Evolutionary conservation across 2,329 filamentous ascomycete species (phyloP), one percentile per base, ranked within the genome.

Genomic region (Colletotrichum sp.): DNA sequence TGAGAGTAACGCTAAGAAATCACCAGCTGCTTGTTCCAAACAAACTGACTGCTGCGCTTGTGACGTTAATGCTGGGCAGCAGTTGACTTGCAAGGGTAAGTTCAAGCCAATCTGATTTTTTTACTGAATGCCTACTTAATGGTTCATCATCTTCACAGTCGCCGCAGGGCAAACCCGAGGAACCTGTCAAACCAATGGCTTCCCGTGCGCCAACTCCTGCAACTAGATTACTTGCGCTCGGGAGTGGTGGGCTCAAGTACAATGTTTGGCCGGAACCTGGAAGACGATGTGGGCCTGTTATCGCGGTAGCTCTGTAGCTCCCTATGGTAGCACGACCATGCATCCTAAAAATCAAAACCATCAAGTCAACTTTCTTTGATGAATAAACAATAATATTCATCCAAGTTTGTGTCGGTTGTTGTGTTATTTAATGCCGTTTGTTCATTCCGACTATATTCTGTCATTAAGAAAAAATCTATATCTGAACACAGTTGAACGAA

Each of bases 331-430:
- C 16, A 18, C 8, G 5, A 44, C 36, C 36, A 18, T 44, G 2
- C 16, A 44, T 18, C 16, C 36, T 18, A 9, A 0, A 44, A 18
- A 18, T 44, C 5, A 44, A 44, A 18, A 18, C 16, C 36, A 44
- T 44, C 36, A 44, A 6, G 1, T 44, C 16, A 5, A 39, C 4
- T 39, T 39, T 39, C 15, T 5, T 39, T 18, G 36, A 16, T 36
- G 34, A 9, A 44, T 6, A 18, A 18, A 5, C 16, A 44, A 44
- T 9, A 3, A 44, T 18, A 10, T 5, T 18, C 36, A 18, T 18
- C 36, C 36, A 44, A 18, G 0, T 44, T 18, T 18, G 16, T 9
- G 16, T 10, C 16, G 1, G 1, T 5, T 1, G 0, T 9, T 18
- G 36, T 18, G 8, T 2, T 44, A 6, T 5, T 3, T 2, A 39